phyloP scores from a whole-genome alignment of 176 grass and related monocot genomes.

The Musa acuminata region DNA sequence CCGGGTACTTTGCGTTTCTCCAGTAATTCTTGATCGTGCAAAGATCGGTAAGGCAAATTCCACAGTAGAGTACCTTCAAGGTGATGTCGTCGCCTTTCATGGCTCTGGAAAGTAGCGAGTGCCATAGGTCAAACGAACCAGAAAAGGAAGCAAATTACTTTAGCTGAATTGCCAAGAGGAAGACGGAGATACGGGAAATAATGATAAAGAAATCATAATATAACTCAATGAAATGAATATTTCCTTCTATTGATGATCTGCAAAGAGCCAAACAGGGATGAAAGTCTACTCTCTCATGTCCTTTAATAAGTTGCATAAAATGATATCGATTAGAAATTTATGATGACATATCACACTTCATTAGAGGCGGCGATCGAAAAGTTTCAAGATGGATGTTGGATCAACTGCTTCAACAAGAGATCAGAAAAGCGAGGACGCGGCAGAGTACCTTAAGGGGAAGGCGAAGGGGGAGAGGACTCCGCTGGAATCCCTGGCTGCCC shows the following conservation, averaged over 20 bases:
- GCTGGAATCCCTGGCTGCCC: slow-evolving; percentile 20
- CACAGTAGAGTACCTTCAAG: slow-evolving; percentile 28
- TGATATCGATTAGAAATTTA: no score
- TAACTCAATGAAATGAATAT: no score
- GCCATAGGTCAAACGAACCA: background rate
- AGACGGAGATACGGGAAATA: no score
- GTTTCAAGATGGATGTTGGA: background rate
- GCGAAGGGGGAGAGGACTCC: slow-evolving; percentile 27
- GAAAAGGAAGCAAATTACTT: background rate
- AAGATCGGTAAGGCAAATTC: slow-evolving; percentile 31
- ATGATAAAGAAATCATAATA: no score
- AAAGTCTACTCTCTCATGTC: no score
- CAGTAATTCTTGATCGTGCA: slow-evolving; percentile 28
- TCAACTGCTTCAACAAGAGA: background rate
- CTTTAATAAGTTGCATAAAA: no score
- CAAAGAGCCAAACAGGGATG: no score
- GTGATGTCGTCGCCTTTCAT: background rate
- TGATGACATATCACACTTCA: no score
- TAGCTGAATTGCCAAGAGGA: background rate
- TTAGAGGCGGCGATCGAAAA: background rate
- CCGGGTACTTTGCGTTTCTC: slow-evolving; percentile 24
- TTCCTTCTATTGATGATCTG: no score
- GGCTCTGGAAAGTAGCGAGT: background rate
- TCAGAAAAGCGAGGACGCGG: background rate
- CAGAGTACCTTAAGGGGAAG: slow-evolving; percentile 14